Evolutionary conservation across 1,284 basidiomycete species (phyloP).

Genomic region (Omphalotus olearius): DNA sequence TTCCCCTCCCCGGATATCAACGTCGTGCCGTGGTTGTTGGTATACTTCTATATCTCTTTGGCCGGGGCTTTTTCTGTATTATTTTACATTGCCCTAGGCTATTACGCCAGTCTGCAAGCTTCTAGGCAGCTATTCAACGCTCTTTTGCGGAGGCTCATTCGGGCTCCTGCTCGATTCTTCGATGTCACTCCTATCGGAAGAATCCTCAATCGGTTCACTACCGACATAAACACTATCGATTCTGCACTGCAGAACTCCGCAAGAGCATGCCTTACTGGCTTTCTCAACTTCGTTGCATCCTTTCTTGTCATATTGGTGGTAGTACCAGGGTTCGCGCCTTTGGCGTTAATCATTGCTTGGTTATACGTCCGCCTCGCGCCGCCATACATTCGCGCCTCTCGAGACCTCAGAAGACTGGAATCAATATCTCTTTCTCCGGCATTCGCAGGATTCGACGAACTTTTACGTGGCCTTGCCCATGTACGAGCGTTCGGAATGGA

Average conservation of each 20-base stretch:
- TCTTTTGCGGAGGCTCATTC: constrained; percentile 50
- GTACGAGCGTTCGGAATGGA: constrained; percentile 85
- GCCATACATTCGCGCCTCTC: constrained; percentile 62
- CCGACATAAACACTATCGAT: constrained; percentile 76
- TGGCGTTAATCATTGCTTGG: constrained; percentile 67
- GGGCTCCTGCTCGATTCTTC: constrained; percentile 64
- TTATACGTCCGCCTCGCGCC: constrained; percentile 70
- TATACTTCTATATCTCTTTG: constrained; percentile 60
- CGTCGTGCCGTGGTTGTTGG: constrained; percentile 61
- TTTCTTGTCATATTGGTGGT: constrained; percentile 62
- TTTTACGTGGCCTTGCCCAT: constrained; percentile 71
- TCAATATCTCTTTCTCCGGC: constrained; percentile 64
- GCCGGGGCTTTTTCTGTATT: constrained; percentile 50
- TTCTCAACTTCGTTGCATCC: constrained; percentile 61
- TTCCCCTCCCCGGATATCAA: constrained; percentile 55
- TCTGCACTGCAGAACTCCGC: constrained; percentile 56
- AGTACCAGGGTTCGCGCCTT: constrained; percentile 66
- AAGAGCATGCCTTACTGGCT: constrained; percentile 49
- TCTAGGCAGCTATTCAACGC: constrained; percentile 54
- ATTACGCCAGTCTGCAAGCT: constrained; percentile 63
- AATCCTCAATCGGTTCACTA: constrained; percentile 76
- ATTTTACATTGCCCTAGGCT: constrained; percentile 56
- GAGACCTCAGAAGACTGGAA: constrained; percentile 72
- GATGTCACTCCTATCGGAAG: constrained; percentile 68
- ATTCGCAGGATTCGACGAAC: constrained; percentile 75